Evolutionary conservation across 2,329 filamentous ascomycete species (phyloP).

Genomic region (Purpureocillium takamizusanense): DNA sequence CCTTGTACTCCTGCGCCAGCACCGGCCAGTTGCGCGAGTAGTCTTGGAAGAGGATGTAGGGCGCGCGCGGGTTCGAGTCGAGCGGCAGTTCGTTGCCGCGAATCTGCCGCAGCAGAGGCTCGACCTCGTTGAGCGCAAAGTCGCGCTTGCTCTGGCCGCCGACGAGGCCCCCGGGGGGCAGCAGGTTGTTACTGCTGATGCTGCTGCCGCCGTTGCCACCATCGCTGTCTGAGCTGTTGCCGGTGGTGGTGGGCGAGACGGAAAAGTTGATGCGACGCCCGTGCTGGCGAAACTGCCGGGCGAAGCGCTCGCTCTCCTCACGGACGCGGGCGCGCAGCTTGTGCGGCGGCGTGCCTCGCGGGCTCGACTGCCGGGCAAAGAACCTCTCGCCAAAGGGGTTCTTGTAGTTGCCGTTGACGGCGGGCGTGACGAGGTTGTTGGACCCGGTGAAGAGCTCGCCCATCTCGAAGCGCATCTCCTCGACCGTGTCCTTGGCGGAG

Average conservation of each 20-base stretch:
- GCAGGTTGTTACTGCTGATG: background rate
- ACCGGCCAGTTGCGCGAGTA: constrained; percentile 43
- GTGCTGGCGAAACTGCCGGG: constrained; percentile 36
- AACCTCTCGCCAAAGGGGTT: constrained; percentile 42
- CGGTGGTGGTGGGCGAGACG: constrained; percentile 9
- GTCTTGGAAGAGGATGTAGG: constrained; percentile 45
- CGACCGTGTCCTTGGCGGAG: constrained; percentile 39
- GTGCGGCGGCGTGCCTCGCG: constrained; percentile 40
- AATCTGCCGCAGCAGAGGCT: constrained; percentile 39
- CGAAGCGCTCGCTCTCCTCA: constrained; percentile 42
- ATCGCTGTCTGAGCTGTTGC: background rate
- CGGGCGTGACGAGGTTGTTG: constrained; percentile 44
- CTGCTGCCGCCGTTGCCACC: too few relatives aligned
- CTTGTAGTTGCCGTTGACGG: constrained; percentile 46
- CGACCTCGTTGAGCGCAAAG: constrained; percentile 38
- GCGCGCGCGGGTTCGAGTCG: constrained; percentile 42
- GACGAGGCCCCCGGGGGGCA: constrained; percentile 20
- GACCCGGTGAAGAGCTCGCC: constrained; percentile 42
- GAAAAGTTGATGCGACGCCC: constrained; percentile 39
- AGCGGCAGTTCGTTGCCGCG: constrained; percentile 43
- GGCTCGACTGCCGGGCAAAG: constrained; percentile 38
- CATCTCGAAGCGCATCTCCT: constrained; percentile 45
- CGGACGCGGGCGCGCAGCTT: constrained; percentile 41
- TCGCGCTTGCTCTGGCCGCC: constrained; percentile 34
- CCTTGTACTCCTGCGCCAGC: constrained; percentile 44